Percentiles rank a stretch among this genome's conserved stretches.
Evolutionary conservation across 176 grass and related monocot genomes (phyloP).

Genomic region (Echinochloa phyllopogon): DNA sequence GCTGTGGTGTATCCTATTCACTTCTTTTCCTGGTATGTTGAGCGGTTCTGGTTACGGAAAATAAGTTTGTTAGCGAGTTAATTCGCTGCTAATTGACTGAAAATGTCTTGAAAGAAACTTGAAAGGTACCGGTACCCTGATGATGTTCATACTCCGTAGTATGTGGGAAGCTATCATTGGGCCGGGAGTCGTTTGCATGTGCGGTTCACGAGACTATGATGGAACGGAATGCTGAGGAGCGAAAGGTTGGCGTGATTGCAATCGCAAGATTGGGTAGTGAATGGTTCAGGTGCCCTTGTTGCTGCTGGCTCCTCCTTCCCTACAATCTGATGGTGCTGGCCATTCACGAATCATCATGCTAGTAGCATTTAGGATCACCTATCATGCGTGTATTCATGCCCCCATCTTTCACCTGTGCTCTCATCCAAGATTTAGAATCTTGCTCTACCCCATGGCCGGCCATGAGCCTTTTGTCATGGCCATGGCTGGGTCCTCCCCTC

Average conservation of each 20-base stretch:
- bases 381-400: not conserved
- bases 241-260: conserved; percentile 27
- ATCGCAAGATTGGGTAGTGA: conserved; percentile 36
- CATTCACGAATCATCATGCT: conserved; percentile 26
- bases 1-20: not conserved
- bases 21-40: not conserved
- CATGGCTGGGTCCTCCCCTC: conserved; percentile 12
- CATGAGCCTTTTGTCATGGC: conserved; percentile 9
- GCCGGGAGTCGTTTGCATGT: conserved; percentile 20
- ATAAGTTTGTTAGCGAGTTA: not conserved
- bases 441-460: not conserved
- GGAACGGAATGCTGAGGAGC: not conserved
- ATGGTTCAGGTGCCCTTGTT: conserved; percentile 25
- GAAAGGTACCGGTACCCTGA: not conserved
- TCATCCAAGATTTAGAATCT: conserved; percentile 43
- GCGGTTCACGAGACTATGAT: conserved; percentile 38
- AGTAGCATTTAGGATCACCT: conserved; percentile 3
- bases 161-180: not conserved
- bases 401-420: not conserved
- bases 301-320: conserved; percentile 16
- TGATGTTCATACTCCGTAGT: no score
- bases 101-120: not conserved
- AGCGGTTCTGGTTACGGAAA: not conserved
- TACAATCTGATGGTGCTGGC: not conserved
- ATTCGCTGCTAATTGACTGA: not conserved